Conservation (phyloP, 768 basidiomycete genomes). For the Boletales sp. region DNA sequence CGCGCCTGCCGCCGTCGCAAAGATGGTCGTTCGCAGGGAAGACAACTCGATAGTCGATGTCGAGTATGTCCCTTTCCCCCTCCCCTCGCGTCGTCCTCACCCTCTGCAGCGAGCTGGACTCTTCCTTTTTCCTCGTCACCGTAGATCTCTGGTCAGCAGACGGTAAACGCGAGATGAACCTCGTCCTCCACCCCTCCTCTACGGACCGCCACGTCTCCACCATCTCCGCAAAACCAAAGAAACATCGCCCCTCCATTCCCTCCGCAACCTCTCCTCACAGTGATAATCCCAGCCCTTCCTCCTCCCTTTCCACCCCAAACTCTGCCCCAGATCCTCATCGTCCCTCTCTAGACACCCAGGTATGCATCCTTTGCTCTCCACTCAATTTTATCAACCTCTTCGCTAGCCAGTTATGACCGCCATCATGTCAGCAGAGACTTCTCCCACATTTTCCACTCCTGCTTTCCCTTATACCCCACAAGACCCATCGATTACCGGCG, state of each 20-base stretch:
- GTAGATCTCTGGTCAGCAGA: conserved; percentile 93
- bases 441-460: conserved; percentile 40
- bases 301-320: conserved; percentile 45
- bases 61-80: conserved; percentile 51
- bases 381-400: neutral
- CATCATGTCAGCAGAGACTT: conserved; percentile 34
- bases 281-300: conserved; percentile 44
- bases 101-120: conserved; percentile 68
- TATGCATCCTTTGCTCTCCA: conserved; percentile 15
- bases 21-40: conserved; percentile 69
- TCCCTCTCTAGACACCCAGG: conserved; percentile 42
- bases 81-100: conserved; percentile 1
- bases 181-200: conserved; percentile 84
- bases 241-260: conserved; percentile 31
- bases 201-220: conserved; percentile 63
- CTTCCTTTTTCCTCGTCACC: conserved; percentile 84
- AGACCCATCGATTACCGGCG: conserved; percentile 34
- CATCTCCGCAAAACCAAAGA: conserved; percentile 35
- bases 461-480: conserved; percentile 45
- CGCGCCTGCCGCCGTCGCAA: conserved; percentile 86
- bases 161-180: conserved; percentile 79
- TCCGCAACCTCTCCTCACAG: conserved; percentile 29
- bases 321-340: conserved; percentile 39
- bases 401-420: conserved; percentile 33
- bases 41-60: conserved; percentile 68